These are phyloP conservation scores for Pyricularia sp. DNA, from an alignment of 2,329 filamentous ascomycete species.

Conservation along the genomic window DNA sequence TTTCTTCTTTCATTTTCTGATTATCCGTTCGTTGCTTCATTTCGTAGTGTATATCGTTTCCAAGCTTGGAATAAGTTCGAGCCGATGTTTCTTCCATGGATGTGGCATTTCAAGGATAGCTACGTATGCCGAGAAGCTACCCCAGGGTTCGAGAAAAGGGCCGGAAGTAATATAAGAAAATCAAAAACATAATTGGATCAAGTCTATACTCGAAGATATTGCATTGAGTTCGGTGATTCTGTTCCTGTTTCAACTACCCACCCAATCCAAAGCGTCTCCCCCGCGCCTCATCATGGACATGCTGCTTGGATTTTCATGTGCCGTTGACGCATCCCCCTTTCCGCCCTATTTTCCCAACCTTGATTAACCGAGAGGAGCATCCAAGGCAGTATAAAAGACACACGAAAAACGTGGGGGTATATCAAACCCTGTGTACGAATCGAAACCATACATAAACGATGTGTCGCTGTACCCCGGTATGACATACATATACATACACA, in stretches of 20 bases:
- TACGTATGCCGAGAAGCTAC: neutral
- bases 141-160: neutral
- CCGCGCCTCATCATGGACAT: too few species aligned
- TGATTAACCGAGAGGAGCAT: neutral
- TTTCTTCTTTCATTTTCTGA: neutral
- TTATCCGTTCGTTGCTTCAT: neutral
- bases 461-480: neutral
- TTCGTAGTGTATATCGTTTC: neutral
- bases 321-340: neutral
- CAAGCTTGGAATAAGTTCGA: neutral
- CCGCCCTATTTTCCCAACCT: neutral
- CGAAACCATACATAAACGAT: neutral
- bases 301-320: neutral
- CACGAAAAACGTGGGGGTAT: neutral
- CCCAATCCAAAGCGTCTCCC: neutral
- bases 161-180: neutral
- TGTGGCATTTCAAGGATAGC: neutral
- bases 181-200: neutral
- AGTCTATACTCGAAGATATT: neutral
- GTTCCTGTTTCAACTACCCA: too few species aligned
- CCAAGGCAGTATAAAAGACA: neutral
- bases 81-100: neutral
- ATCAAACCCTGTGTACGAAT: neutral
- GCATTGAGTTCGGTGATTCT: too few species aligned
- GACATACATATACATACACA: neutral